Evolutionary conservation across 768 basidiomycete species (phyloP), one percentile per base, ranked within the genome.

Genomic region (Rhizopogon vulgaris): DNA sequence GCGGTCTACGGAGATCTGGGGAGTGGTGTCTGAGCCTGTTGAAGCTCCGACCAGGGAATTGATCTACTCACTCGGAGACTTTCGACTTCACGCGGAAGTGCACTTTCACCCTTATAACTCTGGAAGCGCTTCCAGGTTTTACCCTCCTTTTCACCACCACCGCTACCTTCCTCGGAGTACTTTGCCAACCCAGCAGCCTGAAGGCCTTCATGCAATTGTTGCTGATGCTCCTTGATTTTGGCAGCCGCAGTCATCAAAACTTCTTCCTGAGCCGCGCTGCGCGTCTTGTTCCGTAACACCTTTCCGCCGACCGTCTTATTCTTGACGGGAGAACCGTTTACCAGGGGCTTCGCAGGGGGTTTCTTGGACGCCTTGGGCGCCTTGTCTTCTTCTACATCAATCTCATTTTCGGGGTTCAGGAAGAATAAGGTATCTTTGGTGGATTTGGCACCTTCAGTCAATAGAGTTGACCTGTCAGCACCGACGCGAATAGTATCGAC

Each of bases 101-200:
- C 94, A 12, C 78, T 90, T 63, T 99, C 95, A 32, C 94, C 88
- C 69, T 93, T 93, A 71, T 97, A 99, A 60, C 93, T 95, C 72
- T 92, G 92, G 73, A 95, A 98, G 55, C 85, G 82, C 67, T 94
- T 95, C 87, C 94, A 94, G 12, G 84, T 81, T 67, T 98, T 97
- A 36, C 90, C 91, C 62, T 94, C 86, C 59, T 90, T 92, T 12
- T 85, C 87, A 38, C 79, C 79, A 18, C 74, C 72, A 0, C 82
- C 89, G 32, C 79, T 84, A 6, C 85, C 90, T 51, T 85, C 87
- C 60, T 90, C 90, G 1, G 90, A 87, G 65, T 83, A 96, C 63
- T 82, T 86, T 53, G 85, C 79, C 38, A 97, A 62, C 14, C 95
- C 96, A 39, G 87, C 86, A 2, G 76, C 67, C 61, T 96, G 93